Base-by-base conservation (phyloP, 768 basidiomycete genomes). In the Boletus tomentosulus region DNA sequence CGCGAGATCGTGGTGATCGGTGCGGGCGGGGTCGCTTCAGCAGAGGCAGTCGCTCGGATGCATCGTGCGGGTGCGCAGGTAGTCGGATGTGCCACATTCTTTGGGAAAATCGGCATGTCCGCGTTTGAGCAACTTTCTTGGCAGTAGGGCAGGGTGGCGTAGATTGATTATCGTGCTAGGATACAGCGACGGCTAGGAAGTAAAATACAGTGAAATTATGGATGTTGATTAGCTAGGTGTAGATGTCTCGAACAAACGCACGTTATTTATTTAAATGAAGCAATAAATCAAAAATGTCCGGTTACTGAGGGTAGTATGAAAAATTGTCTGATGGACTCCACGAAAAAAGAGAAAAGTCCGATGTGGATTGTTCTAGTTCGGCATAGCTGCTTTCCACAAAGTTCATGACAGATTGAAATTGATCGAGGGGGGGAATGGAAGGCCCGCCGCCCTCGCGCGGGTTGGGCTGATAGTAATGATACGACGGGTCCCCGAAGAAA, bases 11-110 rank as follows among this genome's bases (percentile, higher is more conserved):
- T 73, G 47, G 73, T 93, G 51, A 79, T 94, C 44, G 92, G 91
- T 2, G 85, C 87, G n/a, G 92, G 92, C 1, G 92, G 92, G 6
- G 89, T 92, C 16, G 84, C 80, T 2, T 79, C 79, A 22, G 70
- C 74, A 6, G 85, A 73, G 22, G 84, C 82, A 2, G 82, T 77
- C 12, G 66, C 71, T 49, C 76, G 92, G 51, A 93, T 93, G 89
- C 71, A 73, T n/a, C 73, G 74, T 44, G 89, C 83, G 10, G 91
- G 92, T 3, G 92, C 92, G 9, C 70, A 73, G 46, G 81, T 84
- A 1, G 84, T 94, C 6, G 92, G 82, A 13, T 76, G 78, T 59
- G 82, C 83, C 19, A 84, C 82, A 2, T 67, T 76, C 28, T 61
- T 84, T 27, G 84, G 84, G 1, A 78, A 75, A 57, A 67, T 82